Conservation (phyloP, 225 moss, liverwort and hornwort species). For the Lunularia cruciata region DNA sequence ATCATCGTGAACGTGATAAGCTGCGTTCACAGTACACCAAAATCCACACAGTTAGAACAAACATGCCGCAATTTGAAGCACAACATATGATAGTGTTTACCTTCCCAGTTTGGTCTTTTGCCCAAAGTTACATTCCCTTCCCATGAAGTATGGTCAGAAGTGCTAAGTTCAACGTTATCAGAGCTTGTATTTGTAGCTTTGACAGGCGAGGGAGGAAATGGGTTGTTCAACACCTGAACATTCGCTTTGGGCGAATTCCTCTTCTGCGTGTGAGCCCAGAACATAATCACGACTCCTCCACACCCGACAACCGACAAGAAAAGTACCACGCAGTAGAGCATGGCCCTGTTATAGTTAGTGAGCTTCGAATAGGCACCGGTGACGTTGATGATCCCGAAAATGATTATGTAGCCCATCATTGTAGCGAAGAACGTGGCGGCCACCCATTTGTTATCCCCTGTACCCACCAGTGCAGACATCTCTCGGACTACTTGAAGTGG, state of each 20-base stretch:
- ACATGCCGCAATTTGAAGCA: neutral
- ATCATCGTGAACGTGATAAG: no score
- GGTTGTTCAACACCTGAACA: neutral
- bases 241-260: neutral
- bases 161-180: neutral
- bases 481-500: neutral
- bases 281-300: slow-evolving; percentile 15
- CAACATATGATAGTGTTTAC: no score
- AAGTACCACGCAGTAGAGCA: slow-evolving; percentile 1
- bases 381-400: slow-evolving; percentile 19
- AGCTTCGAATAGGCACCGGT: neutral
- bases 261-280: slow-evolving; percentile 5
- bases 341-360: neutral
- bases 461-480: slow-evolving; percentile 25
- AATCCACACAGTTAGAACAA: neutral
- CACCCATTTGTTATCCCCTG: slow-evolving; percentile 20
- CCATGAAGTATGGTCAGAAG: slow-evolving; percentile 2
- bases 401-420: slow-evolving; percentile 13
- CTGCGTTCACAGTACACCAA: neutral
- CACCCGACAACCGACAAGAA: neutral
- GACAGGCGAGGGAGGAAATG: neutral
- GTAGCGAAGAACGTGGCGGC: slow-evolving; percentile 11
- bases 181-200: neutral
- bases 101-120: slow-evolving; percentile 36
- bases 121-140: slow-evolving; percentile 21